A percentile compares a stretch with the other conserved stretches of the same genome.
phyloP scores from a whole-genome alignment of 345 rosid genomes.

The Eucalyptus erythrocorys region DNA sequence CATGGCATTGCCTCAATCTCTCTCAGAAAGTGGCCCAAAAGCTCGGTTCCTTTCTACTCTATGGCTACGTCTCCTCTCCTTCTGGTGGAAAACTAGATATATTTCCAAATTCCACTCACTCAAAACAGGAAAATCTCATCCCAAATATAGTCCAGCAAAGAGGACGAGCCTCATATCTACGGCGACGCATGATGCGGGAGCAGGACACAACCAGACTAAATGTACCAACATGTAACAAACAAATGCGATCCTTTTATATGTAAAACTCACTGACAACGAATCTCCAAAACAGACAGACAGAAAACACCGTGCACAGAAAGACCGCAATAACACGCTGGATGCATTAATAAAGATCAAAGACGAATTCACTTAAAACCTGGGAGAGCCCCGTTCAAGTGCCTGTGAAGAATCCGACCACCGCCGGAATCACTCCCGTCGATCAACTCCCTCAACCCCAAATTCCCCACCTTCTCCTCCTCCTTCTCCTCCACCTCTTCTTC shows the following conservation, averaged over 20 bases:
- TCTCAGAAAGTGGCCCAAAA: not conserved
- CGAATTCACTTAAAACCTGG: slow-evolving; percentile 23
- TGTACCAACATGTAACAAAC: not conserved
- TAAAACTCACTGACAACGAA: not conserved
- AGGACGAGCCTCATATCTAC: not conserved
- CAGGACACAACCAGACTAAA: not conserved
- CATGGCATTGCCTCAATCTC: not conserved
- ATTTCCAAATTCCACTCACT: not conserved
- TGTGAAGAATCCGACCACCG: slow-evolving; percentile 68
- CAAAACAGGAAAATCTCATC: not conserved
- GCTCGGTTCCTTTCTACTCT: not conserved
- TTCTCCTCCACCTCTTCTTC: slow-evolving; percentile 31
- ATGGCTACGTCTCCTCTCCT: not conserved
- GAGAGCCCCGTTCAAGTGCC: slow-evolving; percentile 53
- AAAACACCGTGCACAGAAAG: not conserved
- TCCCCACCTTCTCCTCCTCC: slow-evolving; percentile 38
- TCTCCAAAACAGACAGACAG: not conserved
- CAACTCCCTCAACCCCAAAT: slow-evolving; percentile 75
- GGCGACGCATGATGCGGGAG: not conserved
- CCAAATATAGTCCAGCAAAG: not conserved
- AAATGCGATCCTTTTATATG: not conserved
- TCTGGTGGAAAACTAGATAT: not conserved
- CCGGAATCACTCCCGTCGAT: slow-evolving; percentile 52
- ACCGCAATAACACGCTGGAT: not conserved
- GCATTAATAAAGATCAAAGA: not conserved